Evolutionary conservation across 805 yeast species (phyloP).

Genomic region (Yarrowia sp.): DNA sequence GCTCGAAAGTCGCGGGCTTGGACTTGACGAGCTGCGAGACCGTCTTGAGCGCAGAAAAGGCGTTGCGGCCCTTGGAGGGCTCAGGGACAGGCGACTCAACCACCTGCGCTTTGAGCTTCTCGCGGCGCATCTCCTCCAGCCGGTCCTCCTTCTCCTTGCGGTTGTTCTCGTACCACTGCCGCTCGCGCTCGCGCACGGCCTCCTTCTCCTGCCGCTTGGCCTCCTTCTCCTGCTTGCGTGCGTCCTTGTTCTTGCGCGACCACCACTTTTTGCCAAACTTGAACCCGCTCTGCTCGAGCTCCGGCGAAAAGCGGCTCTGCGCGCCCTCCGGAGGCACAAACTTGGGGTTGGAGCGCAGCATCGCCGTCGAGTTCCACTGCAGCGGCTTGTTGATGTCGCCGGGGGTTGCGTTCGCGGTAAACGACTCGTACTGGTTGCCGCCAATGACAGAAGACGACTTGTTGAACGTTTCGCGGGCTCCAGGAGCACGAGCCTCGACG

Average conservation of each 20-base stretch:
- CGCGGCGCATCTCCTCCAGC: background rate
- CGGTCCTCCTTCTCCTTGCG: constrained; percentile 5
- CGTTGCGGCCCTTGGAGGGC: background rate
- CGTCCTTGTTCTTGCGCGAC: background rate
- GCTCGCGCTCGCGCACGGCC: constrained; percentile 1
- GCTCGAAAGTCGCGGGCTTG: constrained; percentile 6
- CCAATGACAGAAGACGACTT: constrained; percentile 21
- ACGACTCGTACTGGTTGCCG: constrained; percentile 21
- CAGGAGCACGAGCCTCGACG: background rate
- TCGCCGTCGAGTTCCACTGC: background rate
- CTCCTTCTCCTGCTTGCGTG: background rate
- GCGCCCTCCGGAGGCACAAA: constrained; percentile 18
- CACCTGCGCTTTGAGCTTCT: background rate
- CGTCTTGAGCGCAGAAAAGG: constrained; percentile 5
- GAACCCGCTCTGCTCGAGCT: background rate
- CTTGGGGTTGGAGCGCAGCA: constrained; percentile 6
- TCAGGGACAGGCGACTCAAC: background rate
- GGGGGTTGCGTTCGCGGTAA: constrained; percentile 5
- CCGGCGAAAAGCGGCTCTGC: constrained; percentile 8
- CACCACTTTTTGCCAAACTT: constrained; percentile 18
- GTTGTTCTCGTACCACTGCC: background rate
- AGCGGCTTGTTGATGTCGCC: background rate
- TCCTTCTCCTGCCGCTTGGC: constrained; percentile 19
- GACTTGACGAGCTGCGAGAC: constrained; percentile 17
- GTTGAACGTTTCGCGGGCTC: background rate